These are phyloP conservation scores for Solanum infundibuliforme DNA, from an alignment of 257 asterid species.

Conservation along the genomic window DNA sequence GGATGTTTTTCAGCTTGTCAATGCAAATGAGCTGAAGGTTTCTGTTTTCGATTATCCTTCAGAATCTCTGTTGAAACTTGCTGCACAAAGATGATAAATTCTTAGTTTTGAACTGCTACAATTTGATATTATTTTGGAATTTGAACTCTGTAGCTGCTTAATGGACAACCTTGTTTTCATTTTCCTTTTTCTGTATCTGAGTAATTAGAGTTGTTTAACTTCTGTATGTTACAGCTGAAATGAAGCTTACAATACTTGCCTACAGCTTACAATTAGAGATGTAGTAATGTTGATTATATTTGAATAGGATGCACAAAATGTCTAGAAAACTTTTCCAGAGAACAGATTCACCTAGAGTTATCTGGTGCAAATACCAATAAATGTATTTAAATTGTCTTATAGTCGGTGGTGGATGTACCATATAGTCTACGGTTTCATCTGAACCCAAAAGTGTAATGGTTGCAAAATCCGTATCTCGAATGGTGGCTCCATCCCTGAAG, in stretches of 20 bases:
- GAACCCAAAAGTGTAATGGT: not conserved
- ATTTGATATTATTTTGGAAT: not conserved
- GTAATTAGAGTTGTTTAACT: not conserved
- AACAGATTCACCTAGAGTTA: not conserved
- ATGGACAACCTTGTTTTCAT: not conserved
- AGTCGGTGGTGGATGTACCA: not conserved
- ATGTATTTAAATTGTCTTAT: not conserved
- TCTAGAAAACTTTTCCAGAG: not conserved
- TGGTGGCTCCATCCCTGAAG: not conserved
- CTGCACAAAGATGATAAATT: not conserved
- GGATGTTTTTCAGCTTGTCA: constrained; percentile 11
- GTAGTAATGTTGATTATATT: not conserved
- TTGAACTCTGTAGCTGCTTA: not conserved
- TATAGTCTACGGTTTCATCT: not conserved
- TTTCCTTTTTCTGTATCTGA: not conserved
- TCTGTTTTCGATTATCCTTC: not conserved
- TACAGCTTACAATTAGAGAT: not conserved
- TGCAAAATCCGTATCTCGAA: not conserved
- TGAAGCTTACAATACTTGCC: not conserved
- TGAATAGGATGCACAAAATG: not conserved
- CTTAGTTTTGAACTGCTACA: not conserved
- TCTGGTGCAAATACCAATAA: not conserved
- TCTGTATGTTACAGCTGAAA: not conserved
- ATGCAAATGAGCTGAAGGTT: not conserved
- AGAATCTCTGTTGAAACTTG: not conserved